Evolutionary conservation across 805 yeast genomes (phyloP).

Genomic region (Lipomyces starkeyi): DNA sequence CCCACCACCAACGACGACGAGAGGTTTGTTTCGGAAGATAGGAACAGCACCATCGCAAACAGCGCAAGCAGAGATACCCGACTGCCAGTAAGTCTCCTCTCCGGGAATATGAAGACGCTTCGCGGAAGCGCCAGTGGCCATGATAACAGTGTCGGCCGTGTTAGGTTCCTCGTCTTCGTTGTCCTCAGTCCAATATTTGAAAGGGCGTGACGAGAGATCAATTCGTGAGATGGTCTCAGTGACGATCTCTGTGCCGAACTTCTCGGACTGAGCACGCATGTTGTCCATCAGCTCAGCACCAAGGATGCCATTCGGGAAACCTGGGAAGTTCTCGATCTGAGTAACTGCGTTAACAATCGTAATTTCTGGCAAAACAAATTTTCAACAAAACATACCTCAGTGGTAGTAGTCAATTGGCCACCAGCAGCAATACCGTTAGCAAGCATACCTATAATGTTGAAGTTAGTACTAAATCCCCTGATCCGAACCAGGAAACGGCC

Average conservation of each 20-base stretch:
- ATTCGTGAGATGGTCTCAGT: conserved; percentile 95
- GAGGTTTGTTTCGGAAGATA: conserved; percentile 95
- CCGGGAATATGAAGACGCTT: conserved; percentile 93
- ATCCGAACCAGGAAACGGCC: background rate
- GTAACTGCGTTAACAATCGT: background rate
- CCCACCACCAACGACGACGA: conserved; percentile 99
- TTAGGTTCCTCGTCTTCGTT: conserved; percentile 89
- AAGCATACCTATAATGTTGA: conserved; percentile 45
- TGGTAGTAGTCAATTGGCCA: conserved; percentile 98
- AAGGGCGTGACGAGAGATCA: conserved; percentile 85
- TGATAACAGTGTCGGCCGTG: conserved; percentile 88
- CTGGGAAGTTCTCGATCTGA: conserved; percentile 93
- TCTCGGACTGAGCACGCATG: conserved; percentile 86
- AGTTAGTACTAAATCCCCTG: background rate
- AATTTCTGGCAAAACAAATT: background rate
- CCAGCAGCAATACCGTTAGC: conserved; percentile 99
- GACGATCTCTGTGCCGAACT: conserved; percentile 91
- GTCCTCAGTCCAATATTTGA: conserved; percentile 96
- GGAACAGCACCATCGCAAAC: conserved; percentile 99
- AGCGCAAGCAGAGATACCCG: conserved; percentile 99
- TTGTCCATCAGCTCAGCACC: conserved; percentile 91
- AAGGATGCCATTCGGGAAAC: conserved; percentile 90
- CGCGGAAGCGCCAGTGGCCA: conserved; percentile 99
- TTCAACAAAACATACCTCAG: conserved; percentile 56
- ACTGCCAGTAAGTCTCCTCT: conserved; percentile 98